Base-by-base conservation (phyloP, 2,329 filamentous ascomycete genomes). In the Aspergillus arachidicola region DNA sequence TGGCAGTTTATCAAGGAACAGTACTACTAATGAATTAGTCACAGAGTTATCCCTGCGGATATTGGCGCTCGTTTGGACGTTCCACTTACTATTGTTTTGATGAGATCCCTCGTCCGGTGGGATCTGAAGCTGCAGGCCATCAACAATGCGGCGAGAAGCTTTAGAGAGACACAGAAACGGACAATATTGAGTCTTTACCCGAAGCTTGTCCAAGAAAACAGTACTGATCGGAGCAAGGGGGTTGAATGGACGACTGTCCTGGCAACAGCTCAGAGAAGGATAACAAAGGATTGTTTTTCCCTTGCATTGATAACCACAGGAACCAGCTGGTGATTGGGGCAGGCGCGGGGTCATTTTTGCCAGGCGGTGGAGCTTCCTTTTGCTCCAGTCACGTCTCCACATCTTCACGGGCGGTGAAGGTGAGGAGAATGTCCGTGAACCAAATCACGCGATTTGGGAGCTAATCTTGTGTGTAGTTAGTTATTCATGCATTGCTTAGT, bases 331-430 rank as follows among this genome's bases (percentile, higher is more conserved):
- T 66, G 64, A 69, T 68, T 69, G 68, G 64, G 57, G 58, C 71
- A 60, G 38, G 69, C 69, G 72, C 69, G 73, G 73, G 73, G 73
- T 61, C 48, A n/a, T 69, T 76, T 73, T 63, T 75, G 74, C 73
- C 73, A 43, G 68, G 70, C 72, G 72, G 71, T 70, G 23, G 58
- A 51, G 21, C 61, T 64, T 66, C 66, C 70, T 38, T 58, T 51
- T 55, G 50, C 28, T 51, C 58, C 60, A 51, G 26, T 62, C 46
- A 45, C 32, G 10, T 10, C 30, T 46, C 55, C 28, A 9, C 10
- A 30, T 53, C 28, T 3, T 3, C 26, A 16, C n/a, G 50, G 65
- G 67, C 67, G 67, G 67, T 65, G 63, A 59, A 16, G n/a, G 21
- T 23, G 23, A 48, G 45, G 45, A 23, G 45, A 6, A 26, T 6